Evolutionary conservation across 2,329 filamentous ascomycete species (phyloP).

Genomic region (Fusarium papillatum): DNA sequence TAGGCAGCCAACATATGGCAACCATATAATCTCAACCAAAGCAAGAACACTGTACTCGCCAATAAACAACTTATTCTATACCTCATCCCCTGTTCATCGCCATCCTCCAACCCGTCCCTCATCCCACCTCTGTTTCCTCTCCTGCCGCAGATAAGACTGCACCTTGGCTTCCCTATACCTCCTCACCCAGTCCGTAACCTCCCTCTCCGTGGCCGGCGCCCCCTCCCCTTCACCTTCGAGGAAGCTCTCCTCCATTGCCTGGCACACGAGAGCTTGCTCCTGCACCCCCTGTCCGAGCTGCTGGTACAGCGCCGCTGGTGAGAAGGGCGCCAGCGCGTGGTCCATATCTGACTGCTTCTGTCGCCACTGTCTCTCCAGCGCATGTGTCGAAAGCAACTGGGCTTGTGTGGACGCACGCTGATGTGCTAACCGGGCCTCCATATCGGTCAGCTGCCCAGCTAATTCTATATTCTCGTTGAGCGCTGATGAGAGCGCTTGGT

Average conservation of each 20-base stretch:
- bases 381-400: slow-evolving; percentile 85
- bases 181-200: slow-evolving; percentile 87
- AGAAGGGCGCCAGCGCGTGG: slow-evolving; percentile 84
- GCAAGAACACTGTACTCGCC: background rate
- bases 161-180: slow-evolving; percentile 85
- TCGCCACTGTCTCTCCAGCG: slow-evolving; percentile 92
- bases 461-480: slow-evolving; percentile 81
- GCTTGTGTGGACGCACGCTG: slow-evolving; percentile 82
- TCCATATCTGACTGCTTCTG: slow-evolving; percentile 93
- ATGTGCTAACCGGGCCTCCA: slow-evolving; percentile 69
- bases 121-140: slow-evolving; percentile 95
- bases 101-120: slow-evolving; percentile 95
- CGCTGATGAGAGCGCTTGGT: slow-evolving; percentile 73
- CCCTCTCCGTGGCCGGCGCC: slow-evolving; percentile 77
- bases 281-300: slow-evolving; percentile 80
- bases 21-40: background rate
- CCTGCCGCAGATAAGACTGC: slow-evolving; percentile 82
- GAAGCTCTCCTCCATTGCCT: slow-evolving; percentile 93
- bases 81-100: slow-evolving; percentile 67
- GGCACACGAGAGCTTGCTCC: slow-evolving; percentile 86
- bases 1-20: background rate
- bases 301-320: slow-evolving; percentile 89
- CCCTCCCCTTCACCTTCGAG: slow-evolving; percentile 69
- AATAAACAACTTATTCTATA: background rate
- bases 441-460: slow-evolving; percentile 71